These are phyloP conservation scores for Phlebiopsis flavidoalba DNA, from an alignment of 768 basidiomycete genomes.

Conservation along the genomic window DNA sequence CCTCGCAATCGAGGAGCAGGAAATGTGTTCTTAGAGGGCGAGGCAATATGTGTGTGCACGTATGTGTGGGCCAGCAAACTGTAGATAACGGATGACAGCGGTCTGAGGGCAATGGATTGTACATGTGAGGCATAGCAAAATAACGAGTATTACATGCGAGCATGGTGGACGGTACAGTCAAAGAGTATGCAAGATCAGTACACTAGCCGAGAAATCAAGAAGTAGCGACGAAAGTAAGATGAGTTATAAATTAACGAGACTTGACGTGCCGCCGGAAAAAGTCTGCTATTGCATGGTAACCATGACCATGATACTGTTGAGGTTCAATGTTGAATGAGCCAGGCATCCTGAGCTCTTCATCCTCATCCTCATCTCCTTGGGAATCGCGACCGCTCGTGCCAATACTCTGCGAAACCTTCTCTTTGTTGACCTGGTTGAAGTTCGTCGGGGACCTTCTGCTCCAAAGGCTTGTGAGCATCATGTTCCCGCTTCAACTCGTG, in stretches of 20 bases:
- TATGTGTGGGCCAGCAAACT: slow-evolving; percentile 30
- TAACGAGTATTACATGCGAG: not conserved
- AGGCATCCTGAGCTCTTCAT: slow-evolving; percentile 8
- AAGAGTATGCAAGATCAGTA: not conserved
- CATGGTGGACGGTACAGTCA: not conserved
- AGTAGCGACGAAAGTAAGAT: not conserved
- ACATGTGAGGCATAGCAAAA: not conserved
- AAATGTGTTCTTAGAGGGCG: slow-evolving; percentile 23
- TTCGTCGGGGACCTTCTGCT: slow-evolving; percentile 16
- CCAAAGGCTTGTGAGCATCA: slow-evolving; percentile 18
- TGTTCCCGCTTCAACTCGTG: slow-evolving; percentile 22
- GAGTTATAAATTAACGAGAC: slow-evolving; percentile 1
- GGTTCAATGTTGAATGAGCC: slow-evolving; percentile 8
- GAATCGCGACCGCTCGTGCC: not conserved
- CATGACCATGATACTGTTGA: not conserved
- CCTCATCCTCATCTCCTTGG: not conserved
- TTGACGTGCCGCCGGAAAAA: slow-evolving; percentile 9
- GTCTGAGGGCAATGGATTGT: slow-evolving; percentile 1
- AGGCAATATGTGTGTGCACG: slow-evolving; percentile 29
- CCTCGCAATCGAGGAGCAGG: slow-evolving; percentile 19
- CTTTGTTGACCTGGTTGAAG: slow-evolving; percentile 8
- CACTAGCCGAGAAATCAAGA: not conserved
- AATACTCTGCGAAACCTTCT: not conserved
- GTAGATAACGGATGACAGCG: slow-evolving; percentile 36
- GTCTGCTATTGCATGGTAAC: slow-evolving; percentile 3